Evolutionary conservation across 257 asterid species (phyloP), one percentile per base, ranked within the genome.

Genomic region (Solanum paucissectum): DNA sequence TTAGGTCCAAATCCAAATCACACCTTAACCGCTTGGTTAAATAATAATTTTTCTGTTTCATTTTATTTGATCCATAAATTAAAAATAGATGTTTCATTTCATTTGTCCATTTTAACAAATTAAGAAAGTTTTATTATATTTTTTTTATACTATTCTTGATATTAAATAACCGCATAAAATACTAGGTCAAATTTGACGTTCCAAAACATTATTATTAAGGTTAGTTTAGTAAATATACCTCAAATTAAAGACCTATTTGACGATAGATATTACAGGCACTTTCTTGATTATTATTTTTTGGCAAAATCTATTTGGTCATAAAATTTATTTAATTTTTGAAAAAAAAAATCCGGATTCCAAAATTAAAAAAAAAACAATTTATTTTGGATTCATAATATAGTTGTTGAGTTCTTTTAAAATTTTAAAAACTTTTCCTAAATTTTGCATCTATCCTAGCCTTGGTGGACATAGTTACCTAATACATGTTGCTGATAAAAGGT

Each of bases 381-480:
- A 4, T 60, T 60, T 60, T 60, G 6, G 12, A 2, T 21, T 4
- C 11, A 60, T 23, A 60, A 60, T 60, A 23, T 60, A 2, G 13
- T 60, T 60, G 6, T 60, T 60, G 69, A 60, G 69, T 60, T 60
- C 12, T 18, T 16, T 18, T 18, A 60, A 60, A 9, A 9, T 9
- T 60, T 23, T 60, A 23, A 23, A 23, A 20, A 20, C 2, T 20
- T 20, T 3, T 0, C 12, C 5, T 58, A 58, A 20, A 3, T 3
- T 58, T 58, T 58, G n/a, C 2, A 58, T 58, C 11, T 20, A 1
- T 58, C 2, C 9, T 58, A 58, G 0, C 11, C 0, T 58, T 20
- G 25, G 1, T 20, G 12, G 5, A 20, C 0, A 4, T 0, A 58
- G 0, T 58, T 58, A 58, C 1, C 2, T 3, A 1, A 8, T 20